A percentile compares a stretch with the other conserved stretches of the same genome.
These are phyloP conservation scores for Botryobasidium botryosum DNA, from an alignment of 768 basidiomycete genomes.

Conservation along the genomic window DNA sequence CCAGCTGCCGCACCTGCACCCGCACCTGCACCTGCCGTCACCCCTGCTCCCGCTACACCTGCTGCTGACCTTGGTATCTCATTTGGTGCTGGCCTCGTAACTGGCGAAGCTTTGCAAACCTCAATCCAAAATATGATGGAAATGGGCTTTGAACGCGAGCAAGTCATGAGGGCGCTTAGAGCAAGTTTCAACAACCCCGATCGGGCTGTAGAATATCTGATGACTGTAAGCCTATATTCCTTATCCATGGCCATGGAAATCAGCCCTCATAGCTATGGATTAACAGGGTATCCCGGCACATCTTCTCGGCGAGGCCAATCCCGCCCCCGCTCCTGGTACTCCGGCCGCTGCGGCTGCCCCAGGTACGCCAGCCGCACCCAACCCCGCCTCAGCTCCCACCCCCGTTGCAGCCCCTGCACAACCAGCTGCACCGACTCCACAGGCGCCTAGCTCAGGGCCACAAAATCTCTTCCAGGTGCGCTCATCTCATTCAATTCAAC, in stretches of 20 bases:
- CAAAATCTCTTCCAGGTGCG: slow-evolving; percentile 80
- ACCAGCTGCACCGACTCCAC: slow-evolving; percentile 6
- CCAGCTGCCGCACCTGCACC: slow-evolving; percentile 16
- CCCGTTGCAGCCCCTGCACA: slow-evolving; percentile 9
- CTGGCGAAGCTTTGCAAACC: slow-evolving; percentile 56
- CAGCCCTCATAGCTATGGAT: too few relatives aligned
- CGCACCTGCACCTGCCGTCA: slow-evolving; percentile 19
- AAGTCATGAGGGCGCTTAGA: slow-evolving; percentile 68
- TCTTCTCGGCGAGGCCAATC: slow-evolving; percentile 35
- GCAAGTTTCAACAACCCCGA: slow-evolving; percentile 97
- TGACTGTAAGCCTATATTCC: slow-evolving; percentile 53
- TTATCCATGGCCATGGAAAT: too few relatives aligned
- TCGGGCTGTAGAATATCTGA: slow-evolving; percentile 93
- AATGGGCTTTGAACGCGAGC: slow-evolving; percentile 85
- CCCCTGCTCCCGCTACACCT: slow-evolving; percentile 18
- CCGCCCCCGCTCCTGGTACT: slow-evolving; percentile 22
- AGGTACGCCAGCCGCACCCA: slow-evolving; percentile 14
- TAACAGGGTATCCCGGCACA: slow-evolving; percentile 72
- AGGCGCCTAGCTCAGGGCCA: slow-evolving; percentile 18
- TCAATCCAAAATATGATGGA: slow-evolving; percentile 74
- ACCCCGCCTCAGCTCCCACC: slow-evolving; percentile 6
- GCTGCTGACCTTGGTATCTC: slow-evolving; percentile 23
- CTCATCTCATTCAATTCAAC: neutral
- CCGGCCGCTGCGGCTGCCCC: slow-evolving; percentile 18
- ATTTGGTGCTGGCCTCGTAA: slow-evolving; percentile 46